phyloP scores from a whole-genome alignment of 805 yeast genomes.

The Candida namnaoensis region DNA sequence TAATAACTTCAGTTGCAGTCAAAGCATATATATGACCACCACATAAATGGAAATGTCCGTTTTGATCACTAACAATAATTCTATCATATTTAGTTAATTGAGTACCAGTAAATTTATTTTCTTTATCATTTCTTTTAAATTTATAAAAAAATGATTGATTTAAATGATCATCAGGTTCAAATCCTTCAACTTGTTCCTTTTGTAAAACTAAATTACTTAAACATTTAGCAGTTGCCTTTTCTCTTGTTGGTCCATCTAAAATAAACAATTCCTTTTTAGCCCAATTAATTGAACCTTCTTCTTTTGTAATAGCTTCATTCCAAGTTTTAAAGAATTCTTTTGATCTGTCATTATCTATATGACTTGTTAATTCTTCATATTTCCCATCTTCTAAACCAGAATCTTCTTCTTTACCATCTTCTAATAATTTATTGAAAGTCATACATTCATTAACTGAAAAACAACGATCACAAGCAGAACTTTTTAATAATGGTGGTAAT shows the following conservation, averaged over 20 bases:
- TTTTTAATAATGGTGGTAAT: slow-evolving; percentile 45
- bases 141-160: slow-evolving; percentile 33
- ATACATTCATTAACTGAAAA: slow-evolving; percentile 49
- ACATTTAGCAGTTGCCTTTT: slow-evolving; percentile 49
- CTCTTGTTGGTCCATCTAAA: slow-evolving; percentile 49
- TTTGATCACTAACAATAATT: slow-evolving; percentile 70
- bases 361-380: slow-evolving; percentile 41
- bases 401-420: slow-evolving; percentile 44
- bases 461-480: slow-evolving; percentile 56
- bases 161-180: slow-evolving; percentile 10
- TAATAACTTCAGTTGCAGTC: slow-evolving; percentile 30
- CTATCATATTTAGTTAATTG: slow-evolving; percentile 54
- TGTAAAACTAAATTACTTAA: slow-evolving; percentile 41
- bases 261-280: slow-evolving; percentile 52
- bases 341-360: slow-evolving; percentile 36
- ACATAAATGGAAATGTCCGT: slow-evolving; percentile 68
- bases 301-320: slow-evolving; percentile 66
- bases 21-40: slow-evolving; percentile 47
- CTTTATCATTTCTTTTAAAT: slow-evolving; percentile 29
- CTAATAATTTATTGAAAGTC: slow-evolving; percentile 51
- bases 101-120: slow-evolving; percentile 21
- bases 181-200: slow-evolving; percentile 9
- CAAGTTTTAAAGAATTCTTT: slow-evolving; percentile 58
- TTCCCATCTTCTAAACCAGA: slow-evolving; percentile 43
- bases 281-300: slow-evolving; percentile 49